A percentile compares a stretch with the other conserved stretches of the same genome.
Evolutionary conservation across 768 basidiomycete species (phyloP).

Genomic region (Cytidiella melzeri): DNA sequence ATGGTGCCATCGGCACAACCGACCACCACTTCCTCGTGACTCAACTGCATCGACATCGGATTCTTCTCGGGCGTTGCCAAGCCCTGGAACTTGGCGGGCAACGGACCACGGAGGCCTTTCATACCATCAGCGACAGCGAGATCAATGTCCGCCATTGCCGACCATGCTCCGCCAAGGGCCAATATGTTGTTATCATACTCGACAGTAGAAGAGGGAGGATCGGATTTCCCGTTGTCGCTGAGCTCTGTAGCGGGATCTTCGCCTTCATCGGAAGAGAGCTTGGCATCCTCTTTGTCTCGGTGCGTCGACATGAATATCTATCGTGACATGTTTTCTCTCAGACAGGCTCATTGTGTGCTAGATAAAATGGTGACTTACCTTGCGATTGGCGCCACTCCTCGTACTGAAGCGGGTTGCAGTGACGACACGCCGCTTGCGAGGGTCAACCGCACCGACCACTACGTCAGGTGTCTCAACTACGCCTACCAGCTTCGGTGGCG

Average conservation of each 20-base stretch:
- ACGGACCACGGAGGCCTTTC: slow-evolving; percentile 53
- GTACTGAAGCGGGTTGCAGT: slow-evolving; percentile 87
- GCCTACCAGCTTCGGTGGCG: slow-evolving; percentile 78
- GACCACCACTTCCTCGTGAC: slow-evolving; percentile 86
- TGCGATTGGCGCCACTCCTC: slow-evolving; percentile 71
- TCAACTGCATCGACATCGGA: slow-evolving; percentile 91
- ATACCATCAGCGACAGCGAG: slow-evolving; percentile 31
- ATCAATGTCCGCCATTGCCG: slow-evolving; percentile 46
- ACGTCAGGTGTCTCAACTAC: slow-evolving; percentile 85
- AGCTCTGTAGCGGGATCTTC: slow-evolving; percentile 16
- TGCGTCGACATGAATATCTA: slow-evolving; percentile 86
- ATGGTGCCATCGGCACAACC: slow-evolving; percentile 90
- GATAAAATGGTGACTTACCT: slow-evolving; percentile 42
- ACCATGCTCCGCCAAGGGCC: slow-evolving; percentile 73
- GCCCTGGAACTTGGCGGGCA: slow-evolving; percentile 68
- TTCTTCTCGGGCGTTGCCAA: slow-evolving; percentile 88
- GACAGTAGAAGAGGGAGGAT: slow-evolving; percentile 33
- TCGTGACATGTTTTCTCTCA: background rate
- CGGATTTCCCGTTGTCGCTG: slow-evolving; percentile 13
- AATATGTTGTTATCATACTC: slow-evolving; percentile 62
- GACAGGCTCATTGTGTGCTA: background rate
- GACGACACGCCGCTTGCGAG: slow-evolving; percentile 75
- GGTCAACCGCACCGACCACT: slow-evolving; percentile 85
- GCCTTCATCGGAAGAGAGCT: slow-evolving; percentile 19
- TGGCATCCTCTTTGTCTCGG: slow-evolving; percentile 41